Conservation (phyloP, 148 eudicot species). For the Pouteria glomerata region DNA sequence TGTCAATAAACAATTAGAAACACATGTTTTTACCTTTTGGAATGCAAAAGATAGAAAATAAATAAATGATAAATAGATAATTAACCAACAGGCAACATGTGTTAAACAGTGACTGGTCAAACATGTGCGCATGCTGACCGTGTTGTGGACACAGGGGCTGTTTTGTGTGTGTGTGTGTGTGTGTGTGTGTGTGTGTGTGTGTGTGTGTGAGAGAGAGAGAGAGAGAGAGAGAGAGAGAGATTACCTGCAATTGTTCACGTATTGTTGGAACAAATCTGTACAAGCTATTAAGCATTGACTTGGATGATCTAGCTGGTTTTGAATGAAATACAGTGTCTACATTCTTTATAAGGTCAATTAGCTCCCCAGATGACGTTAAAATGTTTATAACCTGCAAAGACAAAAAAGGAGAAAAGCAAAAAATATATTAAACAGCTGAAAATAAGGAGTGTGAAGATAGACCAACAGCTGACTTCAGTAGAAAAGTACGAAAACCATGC, state of each 20-base stretch:
- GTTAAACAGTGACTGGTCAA: too few species aligned
- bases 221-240: background rate
- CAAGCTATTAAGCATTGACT: slow-evolving; percentile 41
- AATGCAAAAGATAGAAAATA: too few species aligned
- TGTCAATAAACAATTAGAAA: too few species aligned
- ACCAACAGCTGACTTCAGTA: background rate
- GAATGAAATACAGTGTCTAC: slow-evolving; percentile 67
- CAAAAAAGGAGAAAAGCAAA: slow-evolving; percentile 1
- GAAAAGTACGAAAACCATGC: background rate
- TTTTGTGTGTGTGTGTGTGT: too few species aligned
- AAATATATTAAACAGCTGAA: background rate
- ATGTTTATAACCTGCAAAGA: slow-evolving; percentile 57
- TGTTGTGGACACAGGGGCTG: too few species aligned
- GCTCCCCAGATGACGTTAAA: slow-evolving; percentile 65
- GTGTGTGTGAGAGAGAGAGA: too few species aligned
- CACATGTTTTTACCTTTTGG: too few species aligned
- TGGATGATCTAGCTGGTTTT: slow-evolving; percentile 44
- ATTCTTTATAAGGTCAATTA: slow-evolving; percentile 62
- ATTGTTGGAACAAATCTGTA: slow-evolving; percentile 63
- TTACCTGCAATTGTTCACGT: slow-evolving; percentile 79
- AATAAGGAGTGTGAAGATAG: background rate
- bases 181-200: too few species aligned
- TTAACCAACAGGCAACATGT: too few species aligned
- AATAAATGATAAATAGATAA: too few species aligned
- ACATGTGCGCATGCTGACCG: too few species aligned